A percentile compares a stretch with the other conserved stretches of the same genome.
phyloP scores from a whole-genome alignment of 768 basidiomycete genomes.

The Mycena venus region DNA sequence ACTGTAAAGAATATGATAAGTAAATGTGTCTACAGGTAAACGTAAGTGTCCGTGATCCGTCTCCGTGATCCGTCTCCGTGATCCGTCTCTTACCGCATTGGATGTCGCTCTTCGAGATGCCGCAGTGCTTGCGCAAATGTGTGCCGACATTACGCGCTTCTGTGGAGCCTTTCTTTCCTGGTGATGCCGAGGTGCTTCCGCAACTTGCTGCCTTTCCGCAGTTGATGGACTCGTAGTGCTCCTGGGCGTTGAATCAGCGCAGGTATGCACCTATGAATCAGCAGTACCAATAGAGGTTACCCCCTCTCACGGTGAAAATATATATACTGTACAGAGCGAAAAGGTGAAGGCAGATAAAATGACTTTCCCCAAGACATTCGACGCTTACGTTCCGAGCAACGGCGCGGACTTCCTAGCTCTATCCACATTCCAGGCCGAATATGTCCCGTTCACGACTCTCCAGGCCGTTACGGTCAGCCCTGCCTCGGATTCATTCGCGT shows the following conservation, averaged over 20 bases:
- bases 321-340: background rate
- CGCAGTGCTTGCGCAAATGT: constrained; percentile 1
- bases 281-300: too few relatives aligned
- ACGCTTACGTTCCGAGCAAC: constrained; percentile 8
- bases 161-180: constrained; percentile 6
- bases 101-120: constrained; percentile 9
- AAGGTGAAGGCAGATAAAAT: constrained; percentile 14
- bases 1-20: too few relatives aligned
- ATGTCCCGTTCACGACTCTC: constrained; percentile 10
- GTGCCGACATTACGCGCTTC: constrained; percentile 1
- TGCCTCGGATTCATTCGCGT: constrained; percentile 3
- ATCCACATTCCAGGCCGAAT: constrained; percentile 12
- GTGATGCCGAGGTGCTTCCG: constrained; percentile 7
- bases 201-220: too few relatives aligned
- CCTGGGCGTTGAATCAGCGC: background rate
- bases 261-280: constrained; percentile 7
- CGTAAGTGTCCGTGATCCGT: too few relatives aligned
- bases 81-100: constrained; percentile 1
- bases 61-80: too few relatives aligned
- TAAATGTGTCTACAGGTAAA: too few relatives aligned
- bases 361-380: constrained; percentile 1
- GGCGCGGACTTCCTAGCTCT: background rate
- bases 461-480: background rate
- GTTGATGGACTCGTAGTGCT: too few relatives aligned
- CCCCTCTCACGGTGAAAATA: constrained; percentile 8